phyloP scores from a whole-genome alignment of 352 stramenopile species.

The Aphanomyces astaci region DNA sequence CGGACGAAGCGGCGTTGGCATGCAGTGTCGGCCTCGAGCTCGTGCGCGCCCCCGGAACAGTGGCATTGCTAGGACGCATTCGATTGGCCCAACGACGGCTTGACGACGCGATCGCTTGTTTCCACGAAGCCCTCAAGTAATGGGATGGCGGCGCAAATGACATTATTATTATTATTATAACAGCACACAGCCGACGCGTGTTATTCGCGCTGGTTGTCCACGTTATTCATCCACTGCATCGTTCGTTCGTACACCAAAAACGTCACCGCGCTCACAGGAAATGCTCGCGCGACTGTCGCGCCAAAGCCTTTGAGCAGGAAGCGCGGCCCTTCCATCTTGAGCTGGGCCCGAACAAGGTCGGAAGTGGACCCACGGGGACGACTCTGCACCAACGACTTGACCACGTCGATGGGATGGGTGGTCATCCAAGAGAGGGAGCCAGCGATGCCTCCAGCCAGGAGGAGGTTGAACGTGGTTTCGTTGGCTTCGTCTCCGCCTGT shows the following conservation, averaged over 20 bases:
- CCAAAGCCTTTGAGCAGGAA: slow-evolving; percentile 80
- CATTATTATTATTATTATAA: too few species aligned
- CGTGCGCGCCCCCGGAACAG: not conserved
- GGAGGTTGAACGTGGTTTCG: slow-evolving; percentile 56
- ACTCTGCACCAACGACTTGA: slow-evolving; percentile 86
- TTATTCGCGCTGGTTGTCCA: too few species aligned
- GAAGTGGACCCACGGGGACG: slow-evolving; percentile 36
- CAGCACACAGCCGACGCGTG: too few species aligned
- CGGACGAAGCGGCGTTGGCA: not conserved
- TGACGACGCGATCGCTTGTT: not conserved
- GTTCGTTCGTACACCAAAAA: slow-evolving; percentile 82
- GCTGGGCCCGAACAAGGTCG: slow-evolving; percentile 39
- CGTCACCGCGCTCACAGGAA: slow-evolving; percentile 78
- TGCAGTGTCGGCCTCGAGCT: not conserved
- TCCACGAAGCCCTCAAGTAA: slow-evolving; percentile 1
- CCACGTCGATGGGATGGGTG: slow-evolving; percentile 79
- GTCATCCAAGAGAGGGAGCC: slow-evolving; percentile 73
- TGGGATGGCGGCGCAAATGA: too few species aligned
- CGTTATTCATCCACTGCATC: slow-evolving; percentile 62
- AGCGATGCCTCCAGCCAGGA: slow-evolving; percentile 65
- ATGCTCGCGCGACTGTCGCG: slow-evolving; percentile 72
- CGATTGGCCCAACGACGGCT: not conserved
- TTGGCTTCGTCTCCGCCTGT: slow-evolving; percentile 43
- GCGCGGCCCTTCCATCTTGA: slow-evolving; percentile 39
- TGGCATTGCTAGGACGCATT: not conserved